Conservation (phyloP, 2,329 filamentous ascomycete genomes). For the Cladosporium velox region DNA sequence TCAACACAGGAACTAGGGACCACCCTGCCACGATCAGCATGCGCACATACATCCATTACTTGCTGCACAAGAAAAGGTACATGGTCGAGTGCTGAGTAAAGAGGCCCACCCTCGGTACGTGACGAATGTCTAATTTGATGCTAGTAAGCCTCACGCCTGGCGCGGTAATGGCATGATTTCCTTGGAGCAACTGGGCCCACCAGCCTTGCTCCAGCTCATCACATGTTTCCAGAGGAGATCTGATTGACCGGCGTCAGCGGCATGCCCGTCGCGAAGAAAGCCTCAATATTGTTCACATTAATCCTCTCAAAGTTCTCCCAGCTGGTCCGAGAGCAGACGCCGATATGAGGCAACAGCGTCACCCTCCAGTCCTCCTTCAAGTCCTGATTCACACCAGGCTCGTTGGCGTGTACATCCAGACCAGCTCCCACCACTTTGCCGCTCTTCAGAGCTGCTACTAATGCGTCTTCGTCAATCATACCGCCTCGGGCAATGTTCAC, state of each 20-base stretch:
- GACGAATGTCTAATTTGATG: background rate
- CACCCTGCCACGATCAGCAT: background rate
- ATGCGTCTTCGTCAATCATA: conserved; percentile 58
- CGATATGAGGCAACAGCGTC: conserved; percentile 28
- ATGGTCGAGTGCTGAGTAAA: background rate
- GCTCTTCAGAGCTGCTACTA: conserved; percentile 55
- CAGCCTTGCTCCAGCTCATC: no score
- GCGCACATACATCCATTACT: background rate
- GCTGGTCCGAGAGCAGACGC: background rate
- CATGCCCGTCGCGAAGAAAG: background rate
- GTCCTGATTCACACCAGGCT: conserved; percentile 56
- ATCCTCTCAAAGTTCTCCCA: conserved; percentile 10
- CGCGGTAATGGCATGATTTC: background rate
- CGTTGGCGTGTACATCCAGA: conserved; percentile 60
- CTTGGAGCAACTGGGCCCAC: no score
- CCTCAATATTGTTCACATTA: background rate
- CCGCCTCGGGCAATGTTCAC: conserved; percentile 61
- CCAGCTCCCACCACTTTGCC: conserved; percentile 58
- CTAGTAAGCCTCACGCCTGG: background rate
- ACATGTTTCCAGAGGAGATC: background rate
- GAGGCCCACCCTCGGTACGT: background rate
- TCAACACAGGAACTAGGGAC: background rate
- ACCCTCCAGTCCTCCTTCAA: conserved; percentile 40
- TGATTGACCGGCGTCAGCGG: conserved; percentile 3
- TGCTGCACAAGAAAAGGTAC: background rate